These are phyloP conservation scores for Hyparrhenia diplandra DNA, from an alignment of 176 grass and related monocot genomes.

Conservation along the genomic window DNA sequence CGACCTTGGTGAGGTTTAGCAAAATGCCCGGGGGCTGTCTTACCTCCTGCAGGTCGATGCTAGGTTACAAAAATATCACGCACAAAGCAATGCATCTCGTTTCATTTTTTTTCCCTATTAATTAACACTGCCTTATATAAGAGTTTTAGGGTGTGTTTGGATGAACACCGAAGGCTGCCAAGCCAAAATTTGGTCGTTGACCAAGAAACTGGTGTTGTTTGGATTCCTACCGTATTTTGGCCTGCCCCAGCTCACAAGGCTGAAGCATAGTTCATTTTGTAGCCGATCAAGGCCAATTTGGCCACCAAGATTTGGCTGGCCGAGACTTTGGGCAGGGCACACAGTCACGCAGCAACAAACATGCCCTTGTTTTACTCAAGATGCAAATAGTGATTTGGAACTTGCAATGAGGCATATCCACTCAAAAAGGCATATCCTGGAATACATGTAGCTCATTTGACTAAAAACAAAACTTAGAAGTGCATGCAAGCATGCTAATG, in stretches of 20 bases:
- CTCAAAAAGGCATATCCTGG: neutral
- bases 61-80: neutral
- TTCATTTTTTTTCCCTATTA: conserved; percentile 16
- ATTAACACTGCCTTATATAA: neutral
- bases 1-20: neutral
- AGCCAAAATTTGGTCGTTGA: neutral
- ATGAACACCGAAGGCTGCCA: neutral
- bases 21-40: neutral
- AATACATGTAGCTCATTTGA: conserved; percentile 1
- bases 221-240: neutral
- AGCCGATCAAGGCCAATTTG: neutral
- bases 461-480: neutral
- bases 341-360: neutral
- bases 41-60: neutral
- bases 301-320: neutral
- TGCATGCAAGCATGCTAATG: neutral
- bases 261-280: neutral
- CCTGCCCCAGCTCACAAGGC: neutral
- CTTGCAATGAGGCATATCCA: neutral
- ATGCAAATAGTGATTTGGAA: too few relatives aligned
- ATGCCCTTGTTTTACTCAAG: neutral
- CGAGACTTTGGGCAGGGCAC: neutral
- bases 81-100: neutral
- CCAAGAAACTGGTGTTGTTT: neutral
- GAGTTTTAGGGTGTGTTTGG: neutral